Evolutionary conservation across 768 basidiomycete genomes (phyloP).

Genomic region (Lentinula aciculospora): DNA sequence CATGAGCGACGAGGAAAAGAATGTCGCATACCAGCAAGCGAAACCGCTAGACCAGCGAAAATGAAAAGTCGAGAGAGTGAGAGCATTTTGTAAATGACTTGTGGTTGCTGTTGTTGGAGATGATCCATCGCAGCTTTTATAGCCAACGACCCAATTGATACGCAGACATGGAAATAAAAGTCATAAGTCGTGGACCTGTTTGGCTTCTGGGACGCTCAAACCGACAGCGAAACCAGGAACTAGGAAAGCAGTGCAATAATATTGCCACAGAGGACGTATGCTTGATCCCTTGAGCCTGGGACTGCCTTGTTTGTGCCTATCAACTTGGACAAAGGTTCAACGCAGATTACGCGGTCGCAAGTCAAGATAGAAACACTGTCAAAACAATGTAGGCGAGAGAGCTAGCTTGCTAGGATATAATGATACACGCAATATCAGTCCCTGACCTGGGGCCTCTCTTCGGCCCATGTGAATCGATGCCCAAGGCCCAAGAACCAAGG

Average conservation of each 20-base stretch:
- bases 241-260: not conserved
- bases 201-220: not conserved
- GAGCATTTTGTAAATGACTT: not conserved
- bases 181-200: not conserved
- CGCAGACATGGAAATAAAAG: too few relatives aligned
- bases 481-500: not conserved
- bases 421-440: too few relatives aligned
- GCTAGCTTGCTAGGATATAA: not conserved
- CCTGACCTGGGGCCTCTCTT: not conserved
- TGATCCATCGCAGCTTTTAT: not conserved
- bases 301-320: too few relatives aligned
- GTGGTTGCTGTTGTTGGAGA: not conserved
- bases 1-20: not conserved
- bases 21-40: not conserved
- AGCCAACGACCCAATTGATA: not conserved
- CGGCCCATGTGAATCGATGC: not conserved
- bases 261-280: too few relatives aligned
- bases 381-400: not conserved
- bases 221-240: constrained; percentile 4
- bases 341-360: not conserved
- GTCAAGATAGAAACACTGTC: too few relatives aligned
- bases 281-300: too few relatives aligned
- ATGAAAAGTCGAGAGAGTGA: not conserved
- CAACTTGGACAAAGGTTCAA: too few relatives aligned
- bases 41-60: constrained; percentile 1